These are phyloP conservation scores for Solanum acaule DNA, from an alignment of 257 asterid species.

Conservation along the genomic window DNA sequence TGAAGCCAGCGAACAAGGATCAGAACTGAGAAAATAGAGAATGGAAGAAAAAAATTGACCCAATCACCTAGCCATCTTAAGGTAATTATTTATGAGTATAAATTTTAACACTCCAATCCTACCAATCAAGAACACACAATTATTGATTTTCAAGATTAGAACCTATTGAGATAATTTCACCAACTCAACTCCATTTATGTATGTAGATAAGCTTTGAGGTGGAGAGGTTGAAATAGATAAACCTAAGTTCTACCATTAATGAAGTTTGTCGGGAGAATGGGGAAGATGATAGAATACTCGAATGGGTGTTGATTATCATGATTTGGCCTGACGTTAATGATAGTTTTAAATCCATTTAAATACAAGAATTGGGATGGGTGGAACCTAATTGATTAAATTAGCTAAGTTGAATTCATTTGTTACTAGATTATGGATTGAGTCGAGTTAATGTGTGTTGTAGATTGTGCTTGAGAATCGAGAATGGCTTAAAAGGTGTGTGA, in stretches of 20 bases:
- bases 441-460: neutral
- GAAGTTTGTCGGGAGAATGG: neutral
- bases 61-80: neutral
- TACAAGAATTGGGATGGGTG: neutral
- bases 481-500: neutral
- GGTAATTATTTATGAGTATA: neutral
- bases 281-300: neutral
- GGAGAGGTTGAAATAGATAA: neutral
- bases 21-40: neutral
- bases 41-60: neutral
- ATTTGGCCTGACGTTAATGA: neutral
- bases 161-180: neutral
- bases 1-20: neutral
- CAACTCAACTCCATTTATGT: neutral
- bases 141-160: neutral
- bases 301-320: neutral
- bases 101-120: neutral
- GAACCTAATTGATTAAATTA: neutral
- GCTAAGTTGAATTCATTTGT: neutral
- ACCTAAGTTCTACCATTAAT: neutral
- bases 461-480: neutral
- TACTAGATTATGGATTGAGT: neutral
- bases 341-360: neutral
- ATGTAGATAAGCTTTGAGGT: neutral
- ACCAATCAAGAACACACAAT: neutral